Evolutionary conservation across 306 rosid species (phyloP), one percentile per base, ranked within the genome.

Genomic region (Crataegus laevigata): DNA sequence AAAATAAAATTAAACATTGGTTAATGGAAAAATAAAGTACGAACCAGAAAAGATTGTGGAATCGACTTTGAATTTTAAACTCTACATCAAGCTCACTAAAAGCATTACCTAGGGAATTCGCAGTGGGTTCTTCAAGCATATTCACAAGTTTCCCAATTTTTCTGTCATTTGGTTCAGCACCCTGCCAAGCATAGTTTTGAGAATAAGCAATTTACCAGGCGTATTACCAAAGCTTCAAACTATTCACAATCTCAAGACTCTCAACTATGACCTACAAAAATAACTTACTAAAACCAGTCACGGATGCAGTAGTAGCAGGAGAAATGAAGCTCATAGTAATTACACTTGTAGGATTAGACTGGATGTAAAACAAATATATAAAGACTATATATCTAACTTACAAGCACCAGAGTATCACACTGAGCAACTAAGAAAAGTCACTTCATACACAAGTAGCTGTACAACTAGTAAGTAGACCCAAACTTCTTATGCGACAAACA

Each of bases 41-140:
- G 2, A 2, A 26, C 15, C 47, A 47, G 15, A 47, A 69, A 26
- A 26, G 10, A 69, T 26, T 13, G 3, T 42, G 34, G 25, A 15
- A 24, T 13, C 8, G 7, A 6, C 3, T 38, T 58, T 38, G 25
- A 58, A 57, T 11, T 8, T 25, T 25, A 15, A 58, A 57, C 52
- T 32, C 21, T 70, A 2, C 55, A 67, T 11, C 26, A 67, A 40
- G 7, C 60, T 58, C 36, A 42, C 42, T n/a, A 61, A 70, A 62
- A 77, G 47, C 55, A 61, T 77, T 58, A 87, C 87, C 82, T 85
- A 80, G 51, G 91, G 91, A 50, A 87, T 82, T 28, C 91, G 85
- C 82, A 87, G 60, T 0, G 89, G 91, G 60, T 87, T 87, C 79
- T 81, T 87, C 22, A 79, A 75, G 85, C 89, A 81, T 87, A 87